phyloP scores from a whole-genome alignment of 441 rosid genomes.

The Euphorbia corollata region DNA sequence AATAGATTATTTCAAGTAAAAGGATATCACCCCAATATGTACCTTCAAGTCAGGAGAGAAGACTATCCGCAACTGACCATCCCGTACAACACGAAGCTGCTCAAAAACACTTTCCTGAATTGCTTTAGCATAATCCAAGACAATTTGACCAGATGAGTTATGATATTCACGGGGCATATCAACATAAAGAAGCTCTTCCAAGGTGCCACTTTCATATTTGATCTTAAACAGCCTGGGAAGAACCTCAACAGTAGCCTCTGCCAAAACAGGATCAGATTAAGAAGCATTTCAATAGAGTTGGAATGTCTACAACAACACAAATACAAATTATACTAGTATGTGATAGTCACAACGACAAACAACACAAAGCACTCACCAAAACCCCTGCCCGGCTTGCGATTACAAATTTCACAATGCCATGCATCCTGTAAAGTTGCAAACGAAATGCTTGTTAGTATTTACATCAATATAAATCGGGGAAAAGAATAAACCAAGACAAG shows the following conservation, averaged over 20 bases:
- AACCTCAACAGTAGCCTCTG: constrained; percentile 98
- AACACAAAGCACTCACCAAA: constrained; percentile 54
- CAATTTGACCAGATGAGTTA: constrained; percentile 88
- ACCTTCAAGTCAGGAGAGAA: constrained; percentile 96
- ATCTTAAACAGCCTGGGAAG: constrained; percentile 97
- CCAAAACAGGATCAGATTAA: constrained; percentile 25
- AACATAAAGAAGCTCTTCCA: constrained; percentile 90
- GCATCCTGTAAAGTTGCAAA: constrained; percentile 56
- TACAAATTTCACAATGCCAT: constrained; percentile 99
- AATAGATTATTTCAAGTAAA: constrained; percentile 1
- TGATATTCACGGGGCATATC: constrained; percentile 97
- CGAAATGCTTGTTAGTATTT: constrained; percentile 7
- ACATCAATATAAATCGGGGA: constrained; percentile 9
- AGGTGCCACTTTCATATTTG: constrained; percentile 94
- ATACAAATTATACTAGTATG: constrained; percentile 1
- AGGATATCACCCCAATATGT: neutral
- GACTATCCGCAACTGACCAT: constrained; percentile 90
- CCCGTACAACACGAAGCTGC: constrained; percentile 96
- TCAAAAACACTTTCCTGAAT: constrained; percentile 98
- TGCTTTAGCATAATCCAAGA: constrained; percentile 93
- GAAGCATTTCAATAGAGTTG: neutral
- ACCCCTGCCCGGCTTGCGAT: constrained; percentile 97
- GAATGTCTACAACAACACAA: neutral
- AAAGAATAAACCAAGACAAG: neutral
- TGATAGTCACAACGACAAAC: neutral